Evolutionary conservation across 495 filamentous ascomycete species (phyloP), one percentile per base, ranked within the genome.

Genomic region (Lichina pygmaea): DNA sequence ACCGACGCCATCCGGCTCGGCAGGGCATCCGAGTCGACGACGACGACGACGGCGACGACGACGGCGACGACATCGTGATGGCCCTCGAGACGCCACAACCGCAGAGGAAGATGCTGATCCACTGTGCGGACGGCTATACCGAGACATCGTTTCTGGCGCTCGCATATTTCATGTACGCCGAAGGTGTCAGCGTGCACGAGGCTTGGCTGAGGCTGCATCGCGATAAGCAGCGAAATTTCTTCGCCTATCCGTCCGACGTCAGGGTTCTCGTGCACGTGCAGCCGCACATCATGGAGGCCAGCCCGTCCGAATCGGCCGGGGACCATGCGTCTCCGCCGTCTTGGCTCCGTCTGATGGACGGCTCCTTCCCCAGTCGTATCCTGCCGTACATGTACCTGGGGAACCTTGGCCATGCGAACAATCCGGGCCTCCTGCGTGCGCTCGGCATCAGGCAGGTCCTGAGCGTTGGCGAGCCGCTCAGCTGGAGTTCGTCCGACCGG

Each of bases 381-480:
- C 57, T 93, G 24, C 73, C 80, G n/a, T 93, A 94, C 55, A 83
- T 95, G 75, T 95, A 95, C 55, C 66, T 95, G 13, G 86, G 86
- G 2, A 95, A 94, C 55, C 66, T 95, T 4, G 70, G 71, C 2
- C 86, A 95, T 50, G 86, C 86, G 2, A 94, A 93, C 53, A 95
- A 94, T 52, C 83, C 83, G 0, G 78, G 79, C 32, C 58, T 97
- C 41, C 60, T 97, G 8, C 64, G 65, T 53, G 68, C 72, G 41
- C 60, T 97, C 55, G 86, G 86, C 2, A 92, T 97, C 51, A 68
- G 65, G 43, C 78, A 85, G 54, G 77, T 97, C 45, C 63, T 97
- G 39, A 93, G 84, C 53, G 84, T 97, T n/a, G 89, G 89, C 8
- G 89, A 97, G 62, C 71, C 73, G 33, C 72, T 89, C 7, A 70